Percentiles rank a stretch among this genome's conserved stretches.
These are phyloP conservation scores for Gastrolobium villosum DNA, from an alignment of 306 rosid species.

Conservation along the genomic window DNA sequence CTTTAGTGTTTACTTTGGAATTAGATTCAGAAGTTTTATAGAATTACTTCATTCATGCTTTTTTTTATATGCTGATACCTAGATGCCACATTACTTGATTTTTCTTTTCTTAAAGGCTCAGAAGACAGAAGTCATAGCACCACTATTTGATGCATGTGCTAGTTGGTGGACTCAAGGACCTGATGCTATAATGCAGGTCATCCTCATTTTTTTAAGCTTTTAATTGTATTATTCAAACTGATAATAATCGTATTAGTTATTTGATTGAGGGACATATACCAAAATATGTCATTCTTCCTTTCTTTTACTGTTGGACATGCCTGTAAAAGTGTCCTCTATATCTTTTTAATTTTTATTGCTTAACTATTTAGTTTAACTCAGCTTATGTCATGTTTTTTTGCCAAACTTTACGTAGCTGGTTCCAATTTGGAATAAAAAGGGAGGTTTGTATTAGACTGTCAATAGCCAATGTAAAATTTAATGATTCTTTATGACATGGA, in stretches of 20 bases:
- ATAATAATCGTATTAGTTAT: conserved; percentile 30
- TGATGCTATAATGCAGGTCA: conserved; percentile 90
- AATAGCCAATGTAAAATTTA: conserved; percentile 11
- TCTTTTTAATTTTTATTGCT: neutral
- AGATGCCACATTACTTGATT: conserved; percentile 10
- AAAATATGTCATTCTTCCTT: conserved; percentile 34
- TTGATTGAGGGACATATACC: conserved; percentile 24
- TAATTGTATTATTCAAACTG: conserved; percentile 30
- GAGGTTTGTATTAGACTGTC: neutral
- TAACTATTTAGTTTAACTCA: conserved; percentile 2
- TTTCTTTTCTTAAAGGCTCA: conserved; percentile 40
- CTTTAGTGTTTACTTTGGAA: conserved; percentile 31
- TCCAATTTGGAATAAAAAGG: conserved; percentile 11
- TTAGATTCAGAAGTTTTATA: conserved; percentile 33
- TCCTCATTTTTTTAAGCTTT: conserved; percentile 39
- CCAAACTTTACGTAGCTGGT: conserved; percentile 9
- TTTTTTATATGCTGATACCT: conserved; percentile 35
- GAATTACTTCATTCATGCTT: conserved; percentile 6
- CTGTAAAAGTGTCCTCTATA: conserved; percentile 26
- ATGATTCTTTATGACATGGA: conserved; percentile 23
- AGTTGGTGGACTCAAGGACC: conserved; percentile 99
- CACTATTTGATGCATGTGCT: conserved; percentile 94
- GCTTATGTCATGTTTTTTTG: neutral
- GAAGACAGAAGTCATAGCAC: conserved; percentile 71
- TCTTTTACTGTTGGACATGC: conserved; percentile 39